Percentiles rank a stretch among this genome's conserved stretches.
Conservation (phyloP, 2,329 filamentous ascomycete genomes). For the Diaporthe velutina region DNA sequence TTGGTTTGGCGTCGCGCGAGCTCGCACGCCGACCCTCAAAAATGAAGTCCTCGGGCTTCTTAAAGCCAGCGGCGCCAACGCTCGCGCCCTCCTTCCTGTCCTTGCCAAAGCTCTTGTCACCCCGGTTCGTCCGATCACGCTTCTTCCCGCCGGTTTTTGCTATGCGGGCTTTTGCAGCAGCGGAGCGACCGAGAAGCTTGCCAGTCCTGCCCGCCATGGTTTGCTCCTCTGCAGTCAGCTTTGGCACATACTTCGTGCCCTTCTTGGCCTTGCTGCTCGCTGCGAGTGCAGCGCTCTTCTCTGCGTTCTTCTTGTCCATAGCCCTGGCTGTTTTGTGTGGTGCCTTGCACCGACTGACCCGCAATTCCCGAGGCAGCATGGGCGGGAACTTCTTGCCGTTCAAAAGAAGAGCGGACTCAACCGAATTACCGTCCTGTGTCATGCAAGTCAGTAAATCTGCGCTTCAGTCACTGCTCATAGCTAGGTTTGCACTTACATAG, state of each 20-base stretch:
- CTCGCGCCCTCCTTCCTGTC: slow-evolving; percentile 44
- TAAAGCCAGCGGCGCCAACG: slow-evolving; percentile 56
- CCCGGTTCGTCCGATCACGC: slow-evolving; percentile 28
- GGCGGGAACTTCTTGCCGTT: slow-evolving; percentile 94
- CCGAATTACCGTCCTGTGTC: slow-evolving; percentile 79
- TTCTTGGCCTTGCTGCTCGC: slow-evolving; percentile 48
- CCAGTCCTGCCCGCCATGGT: slow-evolving; percentile 80
- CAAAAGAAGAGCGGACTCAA: slow-evolving; percentile 90
- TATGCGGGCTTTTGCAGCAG: slow-evolving; percentile 57
- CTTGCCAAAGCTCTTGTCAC: slow-evolving; percentile 21
- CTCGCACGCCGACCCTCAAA: slow-evolving; percentile 86
- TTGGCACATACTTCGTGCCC: slow-evolving; percentile 74
- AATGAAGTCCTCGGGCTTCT: slow-evolving; percentile 78
- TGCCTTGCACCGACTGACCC: slow-evolving; percentile 88
- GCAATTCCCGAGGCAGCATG: slow-evolving; percentile 88
- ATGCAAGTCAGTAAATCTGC: slow-evolving; percentile 14
- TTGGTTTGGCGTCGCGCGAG: slow-evolving; percentile 73
- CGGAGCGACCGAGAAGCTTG: slow-evolving; percentile 79
- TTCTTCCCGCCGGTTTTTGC: slow-evolving; percentile 23
- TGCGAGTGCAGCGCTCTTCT: slow-evolving; percentile 34
- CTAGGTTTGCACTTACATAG: slow-evolving; percentile 62
- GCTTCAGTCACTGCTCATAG: neutral
- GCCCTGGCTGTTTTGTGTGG: slow-evolving; percentile 70
- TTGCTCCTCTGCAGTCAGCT: slow-evolving; percentile 77
- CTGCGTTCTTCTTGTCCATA: slow-evolving; percentile 62